These are phyloP conservation scores for Bimuria novae-zelandiae DNA, from an alignment of 2,329 filamentous ascomycete genomes.

Conservation along the genomic window DNA sequence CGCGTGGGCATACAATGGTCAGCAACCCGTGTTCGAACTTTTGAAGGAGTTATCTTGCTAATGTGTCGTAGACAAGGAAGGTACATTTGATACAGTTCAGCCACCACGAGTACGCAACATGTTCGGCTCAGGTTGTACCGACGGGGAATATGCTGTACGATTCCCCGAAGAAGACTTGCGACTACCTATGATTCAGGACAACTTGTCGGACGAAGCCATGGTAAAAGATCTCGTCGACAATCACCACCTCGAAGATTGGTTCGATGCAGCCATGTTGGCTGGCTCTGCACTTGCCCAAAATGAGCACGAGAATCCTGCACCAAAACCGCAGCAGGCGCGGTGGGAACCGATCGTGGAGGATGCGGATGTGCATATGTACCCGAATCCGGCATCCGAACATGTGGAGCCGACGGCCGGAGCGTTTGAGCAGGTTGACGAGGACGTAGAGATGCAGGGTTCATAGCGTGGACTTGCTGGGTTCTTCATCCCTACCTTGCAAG, in stretches of 20 bases:
- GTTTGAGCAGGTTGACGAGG: conserved; percentile 26
- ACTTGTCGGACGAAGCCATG: conserved; percentile 71
- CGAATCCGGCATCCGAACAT: conserved; percentile 11
- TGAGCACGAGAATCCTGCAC: conserved; percentile 7
- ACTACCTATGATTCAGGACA: conserved; percentile 70
- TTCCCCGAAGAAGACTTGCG: conserved; percentile 61
- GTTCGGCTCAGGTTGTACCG: conserved; percentile 56
- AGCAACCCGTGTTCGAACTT: conserved; percentile 21
- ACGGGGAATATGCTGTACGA: conserved; percentile 62
- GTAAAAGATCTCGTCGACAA: conserved; percentile 69
- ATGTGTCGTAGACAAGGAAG: conserved; percentile 21
- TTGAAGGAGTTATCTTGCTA: not conserved
- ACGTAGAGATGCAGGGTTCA: conserved; percentile 41
- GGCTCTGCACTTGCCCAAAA: conserved; percentile 39
- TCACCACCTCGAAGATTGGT: conserved; percentile 73
- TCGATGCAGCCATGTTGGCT: conserved; percentile 49
- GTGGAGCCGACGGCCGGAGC: conserved; percentile 14
- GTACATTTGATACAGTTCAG: conserved; percentile 19
- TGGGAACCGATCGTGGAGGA: conserved; percentile 4
- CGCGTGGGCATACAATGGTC: conserved; percentile 61
- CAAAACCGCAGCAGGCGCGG: conserved; percentile 20
- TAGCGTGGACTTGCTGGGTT: conserved; percentile 14
- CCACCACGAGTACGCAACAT: conserved; percentile 29
- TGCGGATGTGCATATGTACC: not conserved
- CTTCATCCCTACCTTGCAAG: not conserved